These are phyloP conservation scores for Termitomyces sp. DNA, from an alignment of 768 basidiomycete genomes.

Conservation along the genomic window DNA sequence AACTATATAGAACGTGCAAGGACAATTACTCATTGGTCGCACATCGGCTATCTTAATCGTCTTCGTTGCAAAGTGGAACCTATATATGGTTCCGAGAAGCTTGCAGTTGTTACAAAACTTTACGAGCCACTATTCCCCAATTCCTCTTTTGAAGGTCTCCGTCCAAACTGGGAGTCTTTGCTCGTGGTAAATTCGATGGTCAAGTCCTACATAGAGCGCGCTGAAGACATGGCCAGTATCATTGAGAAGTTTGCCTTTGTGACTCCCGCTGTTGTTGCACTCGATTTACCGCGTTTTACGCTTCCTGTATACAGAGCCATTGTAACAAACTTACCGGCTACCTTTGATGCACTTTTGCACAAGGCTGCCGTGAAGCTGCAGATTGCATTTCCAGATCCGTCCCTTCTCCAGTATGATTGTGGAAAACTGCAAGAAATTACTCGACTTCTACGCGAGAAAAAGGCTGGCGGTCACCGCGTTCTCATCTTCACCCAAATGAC, in stretches of 20 bases:
- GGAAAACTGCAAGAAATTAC: slow-evolving; percentile 88
- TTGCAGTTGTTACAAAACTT: slow-evolving; percentile 33
- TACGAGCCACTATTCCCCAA: slow-evolving; percentile 47
- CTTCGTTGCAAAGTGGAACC: slow-evolving; percentile 54
- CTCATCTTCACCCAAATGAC: slow-evolving; percentile 99
- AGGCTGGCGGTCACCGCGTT: slow-evolving; percentile 82
- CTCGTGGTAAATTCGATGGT: slow-evolving; percentile 42
- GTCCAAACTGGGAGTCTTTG: slow-evolving; percentile 36
- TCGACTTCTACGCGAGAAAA: slow-evolving; percentile 74
- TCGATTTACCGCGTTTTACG: slow-evolving; percentile 62
- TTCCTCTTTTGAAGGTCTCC: slow-evolving; percentile 32
- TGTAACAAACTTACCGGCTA: slow-evolving; percentile 26
- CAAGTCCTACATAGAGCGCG: slow-evolving; percentile 59
- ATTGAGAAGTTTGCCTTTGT: slow-evolving; percentile 75
- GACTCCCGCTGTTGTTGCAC: slow-evolving; percentile 73
- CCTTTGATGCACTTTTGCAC: slow-evolving; percentile 70
- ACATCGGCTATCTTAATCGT: slow-evolving; percentile 69
- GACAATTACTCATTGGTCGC: slow-evolving; percentile 56
- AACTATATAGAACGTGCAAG: slow-evolving; percentile 44
- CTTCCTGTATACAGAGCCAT: slow-evolving; percentile 36
- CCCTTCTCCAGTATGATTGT: slow-evolving; percentile 90
- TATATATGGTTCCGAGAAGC: slow-evolving; percentile 40
- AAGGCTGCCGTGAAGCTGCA: slow-evolving; percentile 75
- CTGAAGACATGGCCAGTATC: slow-evolving; percentile 41
- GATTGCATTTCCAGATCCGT: slow-evolving; percentile 90